phyloP scores from a whole-genome alignment of 2,329 filamentous ascomycete species.

The Bimuria novae-zelandiae region DNA sequence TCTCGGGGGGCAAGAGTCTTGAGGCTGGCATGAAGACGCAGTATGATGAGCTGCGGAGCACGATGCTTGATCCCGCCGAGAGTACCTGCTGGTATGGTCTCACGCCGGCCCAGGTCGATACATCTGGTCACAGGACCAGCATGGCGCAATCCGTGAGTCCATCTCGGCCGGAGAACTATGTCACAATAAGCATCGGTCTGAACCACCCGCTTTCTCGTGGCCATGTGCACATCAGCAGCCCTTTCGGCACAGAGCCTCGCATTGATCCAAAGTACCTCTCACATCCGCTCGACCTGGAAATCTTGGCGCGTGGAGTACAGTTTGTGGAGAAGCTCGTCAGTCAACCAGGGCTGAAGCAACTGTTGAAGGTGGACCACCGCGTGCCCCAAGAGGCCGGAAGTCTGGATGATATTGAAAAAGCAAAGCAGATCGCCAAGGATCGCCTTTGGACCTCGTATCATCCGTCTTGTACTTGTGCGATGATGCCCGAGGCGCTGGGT shows the following conservation, averaged over 20 bases:
- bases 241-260: slow-evolving; percentile 34
- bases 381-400: slow-evolving; percentile 8
- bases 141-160: slow-evolving; percentile 14
- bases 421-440: slow-evolving; percentile 15
- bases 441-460: slow-evolving; percentile 30
- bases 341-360: slow-evolving; percentile 14
- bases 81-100: too few relatives aligned
- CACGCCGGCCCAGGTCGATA: slow-evolving; percentile 20
- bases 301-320: slow-evolving; percentile 44
- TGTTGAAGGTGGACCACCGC: slow-evolving; percentile 24
- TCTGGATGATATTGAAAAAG: too few relatives aligned
- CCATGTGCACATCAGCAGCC: slow-evolving; percentile 45
- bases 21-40: slow-evolving; percentile 11
- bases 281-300: slow-evolving; percentile 50
- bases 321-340: slow-evolving; percentile 37
- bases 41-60: slow-evolving; percentile 19
- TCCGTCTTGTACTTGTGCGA: slow-evolving; percentile 41
- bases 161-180: slow-evolving; percentile 20
- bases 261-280: slow-evolving; percentile 51
- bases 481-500: slow-evolving; percentile 33
- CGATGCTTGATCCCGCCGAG: slow-evolving; percentile 21
- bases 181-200: slow-evolving; percentile 18
- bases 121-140: slow-evolving; percentile 16
- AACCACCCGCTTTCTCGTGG: slow-evolving; percentile 50
- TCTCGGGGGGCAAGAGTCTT: slow-evolving; percentile 11